Evolutionary conservation across 495 filamentous ascomycete species (phyloP).

Genomic region (Aspergillus diversus): DNA sequence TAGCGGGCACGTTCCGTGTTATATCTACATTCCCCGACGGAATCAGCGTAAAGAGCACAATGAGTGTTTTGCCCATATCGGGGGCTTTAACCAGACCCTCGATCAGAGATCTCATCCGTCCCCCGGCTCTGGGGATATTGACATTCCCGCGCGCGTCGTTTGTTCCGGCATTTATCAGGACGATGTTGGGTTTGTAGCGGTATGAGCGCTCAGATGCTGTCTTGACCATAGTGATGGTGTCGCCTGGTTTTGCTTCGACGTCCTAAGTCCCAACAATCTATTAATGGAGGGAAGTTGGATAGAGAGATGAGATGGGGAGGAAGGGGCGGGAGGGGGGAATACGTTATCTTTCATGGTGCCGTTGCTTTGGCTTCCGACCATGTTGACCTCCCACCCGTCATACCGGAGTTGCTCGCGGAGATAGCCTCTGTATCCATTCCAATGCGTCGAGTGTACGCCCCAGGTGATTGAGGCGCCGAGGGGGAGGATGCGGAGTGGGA

Average conservation of each 20-base stretch:
- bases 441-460: neutral
- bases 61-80: constrained; percentile 40
- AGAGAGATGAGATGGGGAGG: too few relatives aligned
- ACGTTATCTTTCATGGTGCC: constrained; percentile 8
- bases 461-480: constrained; percentile 13
- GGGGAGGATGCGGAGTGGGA: constrained; percentile 11
- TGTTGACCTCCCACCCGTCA: constrained; percentile 7
- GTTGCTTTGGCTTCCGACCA: constrained; percentile 5
- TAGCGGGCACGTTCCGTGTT: constrained; percentile 23
- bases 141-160: constrained; percentile 47
- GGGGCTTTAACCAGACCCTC: constrained; percentile 32
- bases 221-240: constrained; percentile 47
- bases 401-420: constrained; percentile 6
- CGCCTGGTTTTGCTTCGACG: constrained; percentile 54
- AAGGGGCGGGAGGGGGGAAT: too few relatives aligned
- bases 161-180: constrained; percentile 53
- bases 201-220: constrained; percentile 34
- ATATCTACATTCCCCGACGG: constrained; percentile 27
- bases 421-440: constrained; percentile 7
- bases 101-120: constrained; percentile 38
- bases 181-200: constrained; percentile 47
- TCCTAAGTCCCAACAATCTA: constrained; percentile 24
- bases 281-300: too few relatives aligned
- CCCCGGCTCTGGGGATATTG: constrained; percentile 29
- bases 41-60: constrained; percentile 54